Percentiles rank a stretch among this genome's conserved stretches.
phyloP scores from a whole-genome alignment of 192 early-diverging fungal species.

The Backusella westeae region DNA sequence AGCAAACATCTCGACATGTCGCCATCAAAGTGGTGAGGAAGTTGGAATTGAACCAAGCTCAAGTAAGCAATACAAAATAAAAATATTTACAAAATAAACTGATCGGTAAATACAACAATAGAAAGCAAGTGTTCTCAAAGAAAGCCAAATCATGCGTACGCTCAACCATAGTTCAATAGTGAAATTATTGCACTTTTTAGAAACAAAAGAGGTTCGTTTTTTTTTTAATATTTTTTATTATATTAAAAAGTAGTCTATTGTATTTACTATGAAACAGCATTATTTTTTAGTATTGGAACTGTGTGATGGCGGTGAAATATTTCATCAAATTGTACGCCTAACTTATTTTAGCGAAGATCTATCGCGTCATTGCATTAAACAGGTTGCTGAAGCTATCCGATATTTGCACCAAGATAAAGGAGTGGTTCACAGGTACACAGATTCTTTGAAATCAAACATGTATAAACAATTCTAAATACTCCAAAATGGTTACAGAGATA shows the following conservation, averaged over 20 bases:
- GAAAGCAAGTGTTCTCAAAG: constrained; percentile 82
- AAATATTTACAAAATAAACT: not conserved
- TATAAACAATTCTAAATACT: not conserved
- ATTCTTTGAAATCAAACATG: not conserved
- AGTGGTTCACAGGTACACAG: constrained; percentile 60
- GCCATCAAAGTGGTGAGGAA: constrained; percentile 86
- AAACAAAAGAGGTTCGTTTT: constrained; percentile 52
- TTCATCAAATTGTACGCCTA: constrained; percentile 78
- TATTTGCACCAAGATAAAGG: constrained; percentile 83
- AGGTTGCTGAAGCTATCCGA: constrained; percentile 80
- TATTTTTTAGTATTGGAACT: constrained; percentile 82
- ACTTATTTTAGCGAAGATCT: constrained; percentile 81
- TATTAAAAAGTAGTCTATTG: not conserved
- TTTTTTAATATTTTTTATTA: not conserved
- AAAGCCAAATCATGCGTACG: constrained; percentile 80
- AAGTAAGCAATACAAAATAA: constrained; percentile 44
- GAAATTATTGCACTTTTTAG: constrained; percentile 70
- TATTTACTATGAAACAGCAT: constrained; percentile 31
- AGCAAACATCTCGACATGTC: constrained; percentile 58
- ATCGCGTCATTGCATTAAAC: constrained; percentile 76
- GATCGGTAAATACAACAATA: constrained; percentile 11
- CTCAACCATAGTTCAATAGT: constrained; percentile 77
- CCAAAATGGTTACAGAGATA: constrained; percentile 61
- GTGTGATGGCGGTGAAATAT: constrained; percentile 85
- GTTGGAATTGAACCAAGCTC: constrained; percentile 66